Evolutionary conservation across 345 rosid genomes (phyloP), one percentile per base, ranked within the genome.

Genomic region (Combretum micranthum): DNA sequence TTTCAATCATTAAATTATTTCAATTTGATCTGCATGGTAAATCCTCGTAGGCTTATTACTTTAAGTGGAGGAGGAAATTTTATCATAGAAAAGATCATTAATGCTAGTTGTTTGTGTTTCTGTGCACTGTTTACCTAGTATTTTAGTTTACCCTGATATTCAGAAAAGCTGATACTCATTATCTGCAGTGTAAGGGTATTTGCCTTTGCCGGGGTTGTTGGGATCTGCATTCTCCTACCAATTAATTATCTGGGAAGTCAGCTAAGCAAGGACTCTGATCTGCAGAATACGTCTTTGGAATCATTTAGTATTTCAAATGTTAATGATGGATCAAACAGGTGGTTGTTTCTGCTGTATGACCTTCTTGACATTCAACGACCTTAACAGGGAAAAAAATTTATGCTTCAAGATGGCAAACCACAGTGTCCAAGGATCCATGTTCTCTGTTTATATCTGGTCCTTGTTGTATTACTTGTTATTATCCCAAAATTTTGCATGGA

Each of bases 301-400:
- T 76, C 82, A 6, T 88, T 92, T 80, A 83, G 96, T 66, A 81
- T 88, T 61, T 86, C 95, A 20, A 92, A 92, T 71, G 95, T 92
- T 51, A 62, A 86, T 22, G 71, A 81, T 52, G 95, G 98, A 52
- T 92, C 98, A 61, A 80, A 80, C 67, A 74, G 90, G 98, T 91
- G 67, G 67, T 48, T 44, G 8, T 23, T 26, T 61, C 37, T n/a
- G 15, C 25, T 15, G 59, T 23, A 7, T 32, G 39, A 32, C 39
- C 39, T 4, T 32, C 39, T 7, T 32, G 39, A 32, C 39, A 7
- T 7, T 32, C 39, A 32, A 32, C 39, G 5, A 18, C 46, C 18
- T 54, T 10, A 37, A 54, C 42, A 22, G 57, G 12, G 3, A 54
- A 32, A n/a, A 52, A 21, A 7, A 12, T 22, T 20, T 15, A 47